These are phyloP conservation scores for Nemania diffusa DNA, from an alignment of 2,329 filamentous ascomycete genomes.

Conservation along the genomic window DNA sequence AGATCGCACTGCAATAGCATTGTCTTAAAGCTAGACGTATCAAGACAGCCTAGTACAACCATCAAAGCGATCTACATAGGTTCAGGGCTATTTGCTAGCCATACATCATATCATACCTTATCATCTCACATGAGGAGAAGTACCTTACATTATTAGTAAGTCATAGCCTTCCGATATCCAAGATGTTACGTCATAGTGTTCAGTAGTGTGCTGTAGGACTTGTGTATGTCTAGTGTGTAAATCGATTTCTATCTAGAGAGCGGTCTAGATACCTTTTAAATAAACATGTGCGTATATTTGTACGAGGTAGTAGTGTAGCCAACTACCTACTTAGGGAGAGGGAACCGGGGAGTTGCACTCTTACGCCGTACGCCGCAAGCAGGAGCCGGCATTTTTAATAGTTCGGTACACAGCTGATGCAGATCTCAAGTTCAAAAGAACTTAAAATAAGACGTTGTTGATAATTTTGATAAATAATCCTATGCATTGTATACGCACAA, in stretches of 20 bases:
- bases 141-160: not conserved
- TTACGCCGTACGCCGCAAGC: not conserved
- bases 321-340: too few species aligned
- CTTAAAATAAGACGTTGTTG: not conserved
- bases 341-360: too few species aligned
- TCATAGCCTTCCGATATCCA: not conserved
- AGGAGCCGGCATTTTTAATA: not conserved
- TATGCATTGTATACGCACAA: constrained; percentile 4
- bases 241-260: too few species aligned
- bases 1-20: not conserved
- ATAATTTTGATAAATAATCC: constrained; percentile 14
- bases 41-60: not conserved
- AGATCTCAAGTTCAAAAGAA: not conserved
- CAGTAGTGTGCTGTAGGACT: too few species aligned
- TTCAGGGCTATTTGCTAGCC: not conserved
- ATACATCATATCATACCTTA: not conserved
- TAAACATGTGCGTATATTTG: too few species aligned
- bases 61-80: not conserved
- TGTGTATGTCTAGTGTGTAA: not conserved
- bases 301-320: too few species aligned
- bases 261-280: too few species aligned
- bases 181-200: not conserved
- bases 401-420: not conserved
- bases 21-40: not conserved
- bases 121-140: not conserved